These are phyloP conservation scores for Kuraishia cidri DNA, from an alignment of 805 yeast species.

Conservation along the genomic window DNA sequence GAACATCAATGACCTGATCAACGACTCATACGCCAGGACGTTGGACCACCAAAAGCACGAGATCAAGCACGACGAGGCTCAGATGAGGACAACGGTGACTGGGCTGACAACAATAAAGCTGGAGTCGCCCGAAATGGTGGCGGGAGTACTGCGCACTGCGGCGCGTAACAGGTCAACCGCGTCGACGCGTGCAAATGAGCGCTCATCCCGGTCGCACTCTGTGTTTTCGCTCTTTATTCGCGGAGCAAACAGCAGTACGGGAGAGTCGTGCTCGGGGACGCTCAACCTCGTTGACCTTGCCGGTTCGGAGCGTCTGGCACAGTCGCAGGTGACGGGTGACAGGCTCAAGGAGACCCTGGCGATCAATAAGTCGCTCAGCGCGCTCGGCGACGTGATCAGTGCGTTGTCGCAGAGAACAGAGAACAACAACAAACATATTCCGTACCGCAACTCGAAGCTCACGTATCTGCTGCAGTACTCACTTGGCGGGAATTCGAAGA, in stretches of 20 bases:
- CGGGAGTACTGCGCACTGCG: conserved; percentile 42
- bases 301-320: conserved; percentile 79
- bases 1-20: conserved; percentile 58
- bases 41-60: conserved; percentile 37
- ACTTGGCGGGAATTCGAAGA: conserved; percentile 77
- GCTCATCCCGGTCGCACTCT: conserved; percentile 89
- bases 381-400: conserved; percentile 83
- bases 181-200: conserved; percentile 68
- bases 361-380: conserved; percentile 80
- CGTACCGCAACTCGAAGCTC: conserved; percentile 63
- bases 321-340: conserved; percentile 73
- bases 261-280: conserved; percentile 43
- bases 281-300: conserved; percentile 86
- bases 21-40: conserved; percentile 12
- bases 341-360: conserved; percentile 81
- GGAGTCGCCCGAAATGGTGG: conserved; percentile 36
- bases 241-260: conserved; percentile 44
- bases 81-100: conserved; percentile 48
- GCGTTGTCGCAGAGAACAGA: conserved; percentile 39
- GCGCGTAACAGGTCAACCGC: conserved; percentile 65
- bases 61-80: conserved; percentile 57
- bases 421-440: conserved; percentile 44
- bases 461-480: conserved; percentile 83
- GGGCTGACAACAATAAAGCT: conserved; percentile 46
- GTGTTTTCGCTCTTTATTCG: conserved; percentile 57